Evolutionary conservation across 768 basidiomycete species (phyloP), one percentile per base, ranked within the genome.

Genomic region (Cystofilobasidium ferigula): DNA sequence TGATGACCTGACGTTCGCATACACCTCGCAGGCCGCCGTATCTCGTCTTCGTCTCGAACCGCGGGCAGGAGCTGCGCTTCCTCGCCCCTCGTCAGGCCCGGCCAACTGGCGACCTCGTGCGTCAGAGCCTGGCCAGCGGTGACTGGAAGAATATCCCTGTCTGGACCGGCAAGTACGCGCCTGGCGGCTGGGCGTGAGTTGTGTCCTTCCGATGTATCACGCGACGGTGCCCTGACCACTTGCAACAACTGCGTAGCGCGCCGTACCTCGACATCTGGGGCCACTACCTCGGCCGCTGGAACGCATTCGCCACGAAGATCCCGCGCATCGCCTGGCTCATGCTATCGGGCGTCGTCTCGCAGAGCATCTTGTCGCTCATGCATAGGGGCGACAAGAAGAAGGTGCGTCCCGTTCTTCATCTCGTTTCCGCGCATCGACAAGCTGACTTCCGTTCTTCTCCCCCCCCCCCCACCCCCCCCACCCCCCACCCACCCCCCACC

Each of bases 41-140:
- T 38, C 26, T 63, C 35, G 67, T 68, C 67, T 68, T 68, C 28
- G 67, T 57, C 22, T 63, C 61, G 24, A 51, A 68, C 51, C 61
- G 62, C 28, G 67, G 67, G 4, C 30, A 62, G 16, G 57, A 59
- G 1, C 67, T 68, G 24, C 62, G 61, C 2, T 68, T 68, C 67
- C 62, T 68, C 8, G 30, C 43, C 13, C 67, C 67, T 16, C n/a
- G 67, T 47, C 45, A 47, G 32, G 32, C 63, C 35, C 54, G 67
- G 48, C 67, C 67, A 6, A 61, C 63, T 16, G 57, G 30, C 14
- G 12, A 35, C 14, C 56, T 62, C 18, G 35, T 68, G 3, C 56
- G 67, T 48, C 34, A 43, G 10, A 61, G 62, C 48, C 67, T 68
- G 20, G 60, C 62, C 22, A 47, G 32, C 14, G 67, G 67, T 3